Conservation (phyloP, 2,329 filamentous ascomycete genomes). For the Fusarium torulosum region DNA sequence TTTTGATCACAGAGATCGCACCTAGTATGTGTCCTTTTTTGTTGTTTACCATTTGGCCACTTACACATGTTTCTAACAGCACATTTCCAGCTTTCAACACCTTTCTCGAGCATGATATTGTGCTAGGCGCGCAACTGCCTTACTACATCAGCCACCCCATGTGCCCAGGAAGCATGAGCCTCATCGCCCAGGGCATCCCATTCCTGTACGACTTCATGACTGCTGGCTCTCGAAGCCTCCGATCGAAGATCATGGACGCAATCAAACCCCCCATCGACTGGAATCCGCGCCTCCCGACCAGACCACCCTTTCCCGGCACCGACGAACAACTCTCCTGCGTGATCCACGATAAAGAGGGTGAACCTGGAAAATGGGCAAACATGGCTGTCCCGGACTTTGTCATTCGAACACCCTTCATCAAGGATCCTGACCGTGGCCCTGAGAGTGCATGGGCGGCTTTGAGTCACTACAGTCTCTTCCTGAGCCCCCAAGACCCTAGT, state of each 20-base stretch:
- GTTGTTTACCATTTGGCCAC: fast-evolving
- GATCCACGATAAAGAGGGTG: not conserved
- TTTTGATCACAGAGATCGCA: conserved; percentile 5
- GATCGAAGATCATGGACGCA: not conserved
- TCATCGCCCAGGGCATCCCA: not conserved
- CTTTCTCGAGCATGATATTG: conserved; percentile 23
- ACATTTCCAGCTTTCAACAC: conserved; percentile 10
- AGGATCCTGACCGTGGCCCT: conserved; percentile 16
- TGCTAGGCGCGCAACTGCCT: conserved; percentile 4
- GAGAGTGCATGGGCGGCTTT: conserved; percentile 6
- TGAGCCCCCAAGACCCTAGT: not conserved
- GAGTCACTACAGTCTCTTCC: not conserved
- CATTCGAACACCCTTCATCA: conserved; percentile 20
- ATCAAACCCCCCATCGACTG: not conserved
- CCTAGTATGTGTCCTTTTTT: conserved; percentile 3
- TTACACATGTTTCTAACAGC: not conserved
- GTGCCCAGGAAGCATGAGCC: not conserved
- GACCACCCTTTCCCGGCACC: not conserved
- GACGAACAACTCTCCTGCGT: conserved; percentile 7
- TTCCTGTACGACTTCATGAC: conserved; percentile 16
- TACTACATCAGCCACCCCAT: not conserved
- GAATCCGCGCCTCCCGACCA: not conserved
- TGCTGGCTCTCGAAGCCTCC: not conserved
- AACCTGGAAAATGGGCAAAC: not conserved
- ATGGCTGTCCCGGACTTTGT: not conserved